A percentile compares a stretch with the other conserved stretches of the same genome.
These are phyloP conservation scores for Eucalyptus sideroxylon DNA, from an alignment of 345 rosid species.

Conservation along the genomic window DNA sequence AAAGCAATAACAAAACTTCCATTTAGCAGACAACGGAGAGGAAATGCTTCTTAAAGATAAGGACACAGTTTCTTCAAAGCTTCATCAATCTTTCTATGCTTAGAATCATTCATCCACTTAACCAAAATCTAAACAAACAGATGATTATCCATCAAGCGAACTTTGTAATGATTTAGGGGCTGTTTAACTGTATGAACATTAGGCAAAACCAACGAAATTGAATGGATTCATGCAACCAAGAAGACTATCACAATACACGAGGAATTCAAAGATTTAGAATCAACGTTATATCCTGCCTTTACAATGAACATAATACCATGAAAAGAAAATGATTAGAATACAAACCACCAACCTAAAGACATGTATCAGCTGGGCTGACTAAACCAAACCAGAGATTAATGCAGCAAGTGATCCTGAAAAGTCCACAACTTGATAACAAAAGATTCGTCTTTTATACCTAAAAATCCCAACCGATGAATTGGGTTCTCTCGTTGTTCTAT, in stretches of 20 bases:
- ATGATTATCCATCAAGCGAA: not conserved
- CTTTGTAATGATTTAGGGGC: not conserved
- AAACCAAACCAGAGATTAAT: not conserved
- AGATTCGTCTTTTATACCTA: not conserved
- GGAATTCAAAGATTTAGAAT: not conserved
- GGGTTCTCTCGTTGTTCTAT: not conserved
- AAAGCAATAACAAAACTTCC: not conserved
- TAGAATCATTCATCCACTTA: not conserved
- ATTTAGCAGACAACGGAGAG: not conserved
- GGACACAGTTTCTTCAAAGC: not conserved
- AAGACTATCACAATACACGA: not conserved
- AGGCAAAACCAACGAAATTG: not conserved
- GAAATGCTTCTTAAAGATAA: not conserved
- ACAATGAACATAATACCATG: not conserved
- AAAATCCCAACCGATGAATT: not conserved
- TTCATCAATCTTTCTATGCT: not conserved
- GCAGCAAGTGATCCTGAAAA: not conserved
- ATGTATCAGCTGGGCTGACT: not conserved
- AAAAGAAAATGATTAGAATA: not conserved
- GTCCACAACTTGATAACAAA: not conserved
- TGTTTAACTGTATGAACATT: not conserved
- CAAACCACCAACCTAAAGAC: not conserved
- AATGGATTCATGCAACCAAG: not conserved
- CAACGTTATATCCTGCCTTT: not conserved
- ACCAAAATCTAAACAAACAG: not conserved